These are phyloP conservation scores for Aschersonia sp. DNA, from an alignment of 2,329 filamentous ascomycete species.

Conservation along the genomic window DNA sequence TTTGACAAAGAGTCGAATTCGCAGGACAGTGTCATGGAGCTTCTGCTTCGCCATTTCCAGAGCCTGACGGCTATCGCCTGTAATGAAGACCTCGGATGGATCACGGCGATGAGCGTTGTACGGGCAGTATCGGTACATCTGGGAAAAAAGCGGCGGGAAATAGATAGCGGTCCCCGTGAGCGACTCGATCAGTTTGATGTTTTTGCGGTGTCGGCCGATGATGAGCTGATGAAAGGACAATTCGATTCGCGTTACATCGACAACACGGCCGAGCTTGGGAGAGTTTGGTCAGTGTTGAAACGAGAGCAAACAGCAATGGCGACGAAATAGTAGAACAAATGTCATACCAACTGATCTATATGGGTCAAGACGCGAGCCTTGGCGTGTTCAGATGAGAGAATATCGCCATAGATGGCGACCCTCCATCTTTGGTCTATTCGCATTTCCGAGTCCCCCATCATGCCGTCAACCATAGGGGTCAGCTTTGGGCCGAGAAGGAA, in stretches of 20 bases:
- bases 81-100: slow-evolving; percentile 88
- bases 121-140: slow-evolving; percentile 81
- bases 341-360: slow-evolving; percentile 76
- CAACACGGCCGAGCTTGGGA: slow-evolving; percentile 51
- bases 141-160: slow-evolving; percentile 87
- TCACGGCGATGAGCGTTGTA: slow-evolving; percentile 68
- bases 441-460: slow-evolving; percentile 67
- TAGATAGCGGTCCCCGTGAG: slow-evolving; percentile 94
- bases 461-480: slow-evolving; percentile 58
- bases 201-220: slow-evolving; percentile 87
- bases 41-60: slow-evolving; percentile 85
- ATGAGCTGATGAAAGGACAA: slow-evolving; percentile 81
- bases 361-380: slow-evolving; percentile 94
- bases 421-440: slow-evolving; percentile 83
- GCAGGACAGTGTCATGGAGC: slow-evolving; percentile 70
- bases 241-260: slow-evolving; percentile 72
- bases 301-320: neutral
- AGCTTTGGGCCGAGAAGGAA: slow-evolving; percentile 88
- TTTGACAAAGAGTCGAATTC: slow-evolving; percentile 77
- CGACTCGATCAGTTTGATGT: slow-evolving; percentile 96
- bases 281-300: neutral
- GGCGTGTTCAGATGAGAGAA: slow-evolving; percentile 89
- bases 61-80: slow-evolving; percentile 70
- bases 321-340: neutral
- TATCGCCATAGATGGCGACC: slow-evolving; percentile 88